Percentiles rank a stretch among this genome's conserved stretches.
Conservation (phyloP, 805 yeast species). For the Millerozyma miso region DNA sequence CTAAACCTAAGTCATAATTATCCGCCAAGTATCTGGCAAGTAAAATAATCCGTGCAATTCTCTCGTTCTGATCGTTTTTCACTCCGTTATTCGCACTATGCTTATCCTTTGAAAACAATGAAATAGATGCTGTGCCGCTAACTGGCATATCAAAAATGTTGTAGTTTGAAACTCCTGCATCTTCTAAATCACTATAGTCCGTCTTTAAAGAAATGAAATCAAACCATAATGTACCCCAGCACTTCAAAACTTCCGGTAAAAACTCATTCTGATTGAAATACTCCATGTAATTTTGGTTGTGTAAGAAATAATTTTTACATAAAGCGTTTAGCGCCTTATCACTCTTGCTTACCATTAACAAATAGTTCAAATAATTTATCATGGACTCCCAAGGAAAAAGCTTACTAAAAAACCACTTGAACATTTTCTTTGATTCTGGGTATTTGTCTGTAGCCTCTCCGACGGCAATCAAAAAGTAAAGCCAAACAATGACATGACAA, state of each 20-base stretch:
- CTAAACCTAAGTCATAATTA: slow-evolving; percentile 50
- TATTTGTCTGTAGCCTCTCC: slow-evolving; percentile 49
- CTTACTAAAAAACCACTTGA: slow-evolving; percentile 48
- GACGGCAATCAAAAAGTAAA: slow-evolving; percentile 63
- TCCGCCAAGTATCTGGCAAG: slow-evolving; percentile 51
- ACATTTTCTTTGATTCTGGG: slow-evolving; percentile 45
- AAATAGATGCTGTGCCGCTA: slow-evolving; percentile 47
- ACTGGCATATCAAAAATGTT: slow-evolving; percentile 62
- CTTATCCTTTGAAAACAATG: slow-evolving; percentile 11
- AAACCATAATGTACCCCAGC: slow-evolving; percentile 84
- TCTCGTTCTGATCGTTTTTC: slow-evolving; percentile 38
- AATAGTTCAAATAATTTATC: slow-evolving; percentile 58
- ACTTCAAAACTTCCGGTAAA: slow-evolving; percentile 74
- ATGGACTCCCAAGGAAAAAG: slow-evolving; percentile 68
- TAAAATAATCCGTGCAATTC: slow-evolving; percentile 49
- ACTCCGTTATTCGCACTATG: slow-evolving; percentile 8
- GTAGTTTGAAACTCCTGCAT: slow-evolving; percentile 52
- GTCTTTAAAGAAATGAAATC: slow-evolving; percentile 53
- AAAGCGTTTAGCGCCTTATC: slow-evolving; percentile 20
- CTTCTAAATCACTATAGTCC: slow-evolving; percentile 45
- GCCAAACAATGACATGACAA: slow-evolving; percentile 74
- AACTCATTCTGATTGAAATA: slow-evolving; percentile 56
- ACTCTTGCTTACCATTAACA: slow-evolving; percentile 35
- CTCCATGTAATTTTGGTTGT: slow-evolving; percentile 39
- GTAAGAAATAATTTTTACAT: slow-evolving; percentile 14